Percentiles rank a stretch among this genome's conserved stretches.
Conservation (phyloP, 2,329 filamentous ascomycete genomes). For the Pestalotiopsis sp. region DNA sequence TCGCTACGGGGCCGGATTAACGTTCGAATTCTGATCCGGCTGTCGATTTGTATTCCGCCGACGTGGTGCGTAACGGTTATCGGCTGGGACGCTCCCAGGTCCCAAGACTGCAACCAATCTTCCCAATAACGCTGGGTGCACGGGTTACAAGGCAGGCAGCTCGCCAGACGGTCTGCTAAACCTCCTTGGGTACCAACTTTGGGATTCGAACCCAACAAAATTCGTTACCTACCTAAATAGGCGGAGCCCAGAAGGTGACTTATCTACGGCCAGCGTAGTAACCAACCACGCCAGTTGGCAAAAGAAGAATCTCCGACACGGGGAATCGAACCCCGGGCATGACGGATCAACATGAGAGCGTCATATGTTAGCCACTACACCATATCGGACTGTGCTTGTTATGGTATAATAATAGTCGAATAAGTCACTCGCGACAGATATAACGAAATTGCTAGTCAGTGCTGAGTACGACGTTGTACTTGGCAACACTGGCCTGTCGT, state of each 20-base stretch:
- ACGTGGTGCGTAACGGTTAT: background rate
- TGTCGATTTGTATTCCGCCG: background rate
- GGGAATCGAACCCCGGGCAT: slow-evolving; percentile 31
- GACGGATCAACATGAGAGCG: slow-evolving; percentile 30
- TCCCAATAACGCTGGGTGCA: background rate
- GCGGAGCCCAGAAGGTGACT: no score
- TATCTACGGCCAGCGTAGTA: no score
- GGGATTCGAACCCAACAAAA: background rate
- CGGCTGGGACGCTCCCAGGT: background rate
- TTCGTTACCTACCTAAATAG: no score
- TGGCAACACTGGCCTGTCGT: background rate
- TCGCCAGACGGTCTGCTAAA: background rate
- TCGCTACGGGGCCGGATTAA: background rate
- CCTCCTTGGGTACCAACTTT: background rate
- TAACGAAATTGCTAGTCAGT: background rate
- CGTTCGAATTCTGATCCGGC: background rate
- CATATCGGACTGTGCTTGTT: slow-evolving; percentile 30
- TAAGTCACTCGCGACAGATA: no score
- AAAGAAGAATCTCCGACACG: slow-evolving; percentile 21
- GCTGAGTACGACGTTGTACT: background rate
- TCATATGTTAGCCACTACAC: slow-evolving; percentile 36
- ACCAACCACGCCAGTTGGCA: background rate
- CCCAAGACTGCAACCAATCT: background rate
- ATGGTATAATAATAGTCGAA: no score
- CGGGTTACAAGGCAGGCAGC: background rate